phyloP scores from a whole-genome alignment of 345 rosid species.

The Moricandia moricandioides region DNA sequence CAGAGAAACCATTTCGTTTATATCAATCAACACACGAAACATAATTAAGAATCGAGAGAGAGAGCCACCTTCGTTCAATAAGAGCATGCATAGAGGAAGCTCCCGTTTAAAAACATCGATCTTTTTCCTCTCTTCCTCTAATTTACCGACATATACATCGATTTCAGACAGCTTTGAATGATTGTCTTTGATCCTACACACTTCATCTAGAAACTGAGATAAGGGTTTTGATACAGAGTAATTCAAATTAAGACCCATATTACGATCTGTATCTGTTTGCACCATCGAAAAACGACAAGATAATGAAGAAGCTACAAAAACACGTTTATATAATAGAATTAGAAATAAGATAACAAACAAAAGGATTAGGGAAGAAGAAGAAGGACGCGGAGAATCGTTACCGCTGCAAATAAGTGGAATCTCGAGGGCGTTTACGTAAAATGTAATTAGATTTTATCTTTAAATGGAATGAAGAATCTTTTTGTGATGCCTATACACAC shows the following conservation, averaged over 20 bases:
- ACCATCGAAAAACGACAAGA: conserved; percentile 33
- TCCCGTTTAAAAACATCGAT: conserved; percentile 74
- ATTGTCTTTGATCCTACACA: conserved; percentile 40
- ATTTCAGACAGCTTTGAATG: conserved; percentile 45
- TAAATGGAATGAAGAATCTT: conserved; percentile 39
- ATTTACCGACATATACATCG: conserved; percentile 46
- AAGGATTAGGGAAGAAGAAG: conserved; percentile 46
- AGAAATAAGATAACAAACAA: background rate
- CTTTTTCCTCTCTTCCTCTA: conserved; percentile 69
- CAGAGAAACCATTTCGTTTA: background rate
- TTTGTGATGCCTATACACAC: conserved; percentile 39
- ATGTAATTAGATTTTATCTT: conserved; percentile 12
- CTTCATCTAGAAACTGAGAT: conserved; percentile 48
- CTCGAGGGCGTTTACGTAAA: conserved; percentile 20
- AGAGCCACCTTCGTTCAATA: conserved; percentile 55
- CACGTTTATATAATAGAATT: conserved; percentile 29
- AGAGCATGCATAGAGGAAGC: conserved; percentile 75
- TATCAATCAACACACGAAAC: too few relatives aligned
- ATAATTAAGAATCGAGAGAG: too few relatives aligned
- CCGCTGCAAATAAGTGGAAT: conserved; percentile 36
- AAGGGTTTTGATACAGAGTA: conserved; percentile 47
- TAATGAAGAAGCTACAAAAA: conserved; percentile 26
- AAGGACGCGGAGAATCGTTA: conserved; percentile 37
- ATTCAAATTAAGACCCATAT: conserved; percentile 68
- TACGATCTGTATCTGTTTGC: conserved; percentile 32